These are phyloP conservation scores for Dentipellis fragilis DNA, from an alignment of 768 basidiomycete species.

Conservation along the genomic window DNA sequence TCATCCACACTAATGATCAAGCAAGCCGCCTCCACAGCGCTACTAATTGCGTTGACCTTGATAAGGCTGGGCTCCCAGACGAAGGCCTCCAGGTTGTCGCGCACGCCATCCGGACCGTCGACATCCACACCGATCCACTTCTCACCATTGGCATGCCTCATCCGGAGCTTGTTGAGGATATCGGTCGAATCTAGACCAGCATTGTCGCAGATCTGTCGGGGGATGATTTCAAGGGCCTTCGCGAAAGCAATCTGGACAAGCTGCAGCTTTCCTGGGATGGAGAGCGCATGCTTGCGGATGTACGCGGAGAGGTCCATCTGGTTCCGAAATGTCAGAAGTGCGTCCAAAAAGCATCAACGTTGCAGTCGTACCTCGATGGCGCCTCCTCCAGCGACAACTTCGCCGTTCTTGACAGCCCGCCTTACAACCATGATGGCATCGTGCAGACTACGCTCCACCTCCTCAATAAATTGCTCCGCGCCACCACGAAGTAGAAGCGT, in stretches of 20 bases:
- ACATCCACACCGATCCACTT: slow-evolving; percentile 94
- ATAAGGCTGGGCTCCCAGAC: slow-evolving; percentile 98
- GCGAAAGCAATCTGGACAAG: slow-evolving; percentile 92
- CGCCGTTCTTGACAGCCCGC: slow-evolving; percentile 88
- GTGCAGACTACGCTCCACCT: slow-evolving; percentile 94
- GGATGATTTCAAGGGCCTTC: slow-evolving; percentile 94
- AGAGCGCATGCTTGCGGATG: slow-evolving; percentile 82
- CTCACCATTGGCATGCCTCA: slow-evolving; percentile 86
- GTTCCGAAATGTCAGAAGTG: neutral
- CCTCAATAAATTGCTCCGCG: slow-evolving; percentile 97
- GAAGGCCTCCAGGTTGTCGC: slow-evolving; percentile 95
- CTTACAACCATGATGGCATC: slow-evolving; percentile 99
- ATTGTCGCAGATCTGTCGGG: slow-evolving; percentile 97
- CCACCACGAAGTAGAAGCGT: slow-evolving; percentile 91
- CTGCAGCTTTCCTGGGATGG: slow-evolving; percentile 93
- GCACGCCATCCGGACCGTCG: slow-evolving; percentile 78
- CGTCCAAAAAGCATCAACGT: too few relatives aligned
- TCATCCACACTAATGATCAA: slow-evolving; percentile 95
- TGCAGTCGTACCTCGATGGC: slow-evolving; percentile 77
- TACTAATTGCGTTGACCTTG: slow-evolving; percentile 91
- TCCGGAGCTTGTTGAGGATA: slow-evolving; percentile 92
- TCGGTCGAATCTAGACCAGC: slow-evolving; percentile 97
- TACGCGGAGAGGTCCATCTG: slow-evolving; percentile 98
- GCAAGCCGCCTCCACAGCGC: slow-evolving; percentile 93
- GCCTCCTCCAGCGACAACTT: slow-evolving; percentile 95